phyloP scores from a whole-genome alignment of 108 stramenopile genomes.

The Cyclotella sp. region DNA sequence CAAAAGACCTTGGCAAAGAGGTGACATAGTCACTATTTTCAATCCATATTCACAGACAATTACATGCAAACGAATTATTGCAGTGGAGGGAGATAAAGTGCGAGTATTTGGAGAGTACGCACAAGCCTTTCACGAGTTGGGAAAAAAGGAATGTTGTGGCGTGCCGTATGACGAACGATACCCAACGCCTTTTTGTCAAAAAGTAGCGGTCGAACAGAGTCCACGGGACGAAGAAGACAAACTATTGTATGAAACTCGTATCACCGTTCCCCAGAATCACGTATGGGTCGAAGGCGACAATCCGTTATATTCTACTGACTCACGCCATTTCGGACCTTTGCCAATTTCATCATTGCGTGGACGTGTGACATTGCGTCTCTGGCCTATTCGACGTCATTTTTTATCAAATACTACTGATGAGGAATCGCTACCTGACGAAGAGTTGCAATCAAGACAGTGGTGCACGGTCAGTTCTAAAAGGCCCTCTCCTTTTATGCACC shows the following conservation, averaged over 20 bases:
- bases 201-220: slow-evolving; percentile 10
- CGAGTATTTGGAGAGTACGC: slow-evolving; percentile 67
- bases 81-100: slow-evolving; percentile 68
- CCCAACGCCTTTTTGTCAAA: slow-evolving; percentile 28
- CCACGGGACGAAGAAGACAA: not conserved
- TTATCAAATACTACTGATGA: too few species aligned
- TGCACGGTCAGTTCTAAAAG: slow-evolving; percentile 20
- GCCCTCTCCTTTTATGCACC: slow-evolving; percentile 45
- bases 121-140: slow-evolving; percentile 35
- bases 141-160: slow-evolving; percentile 11
- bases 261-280: slow-evolving; percentile 78
- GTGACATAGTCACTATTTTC: slow-evolving; percentile 67
- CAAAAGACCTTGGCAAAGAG: slow-evolving; percentile 49
- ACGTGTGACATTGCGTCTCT: slow-evolving; percentile 71
- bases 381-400: slow-evolving; percentile 58
- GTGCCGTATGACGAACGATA: slow-evolving; percentile 29
- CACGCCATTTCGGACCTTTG: slow-evolving; percentile 90
- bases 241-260: slow-evolving; percentile 2
- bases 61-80: slow-evolving; percentile 71
- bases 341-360: slow-evolving; percentile 78
- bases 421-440: not conserved
- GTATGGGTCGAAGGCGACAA: slow-evolving; percentile 97
- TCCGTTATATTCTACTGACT: slow-evolving; percentile 90
- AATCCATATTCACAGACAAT: slow-evolving; percentile 51
- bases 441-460: not conserved